A percentile compares a stretch with the other conserved stretches of the same genome.
Conservation (phyloP, 495 filamentous ascomycete genomes). For the Xylaria curta region DNA sequence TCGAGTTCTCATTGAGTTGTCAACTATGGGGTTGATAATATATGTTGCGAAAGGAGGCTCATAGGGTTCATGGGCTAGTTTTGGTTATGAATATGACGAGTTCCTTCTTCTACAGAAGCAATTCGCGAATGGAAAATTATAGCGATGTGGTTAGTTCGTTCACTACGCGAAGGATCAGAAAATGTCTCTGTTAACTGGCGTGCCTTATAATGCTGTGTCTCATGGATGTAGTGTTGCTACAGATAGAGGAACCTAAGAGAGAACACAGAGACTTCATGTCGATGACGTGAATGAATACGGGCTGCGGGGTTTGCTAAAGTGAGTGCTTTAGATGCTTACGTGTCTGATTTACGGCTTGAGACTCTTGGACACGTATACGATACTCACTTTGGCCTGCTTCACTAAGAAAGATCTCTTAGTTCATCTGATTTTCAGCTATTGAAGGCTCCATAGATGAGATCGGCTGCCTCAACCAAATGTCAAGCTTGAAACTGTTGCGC, state of each 20-base stretch:
- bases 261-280: too few species aligned
- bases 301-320: too few species aligned
- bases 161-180: too few species aligned
- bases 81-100: background rate
- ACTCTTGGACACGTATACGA: constrained; percentile 11
- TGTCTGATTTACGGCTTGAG: too few species aligned
- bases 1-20: background rate
- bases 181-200: too few species aligned
- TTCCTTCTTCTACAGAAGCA: background rate
- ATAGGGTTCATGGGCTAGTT: background rate
- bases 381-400: background rate
- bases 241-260: too few species aligned
- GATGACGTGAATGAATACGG: too few species aligned
- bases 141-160: background rate
- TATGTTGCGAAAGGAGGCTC: background rate
- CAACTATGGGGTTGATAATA: background rate
- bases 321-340: too few species aligned
- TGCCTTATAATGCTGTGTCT: too few species aligned
- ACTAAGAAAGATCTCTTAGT: background rate
- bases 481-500: background rate
- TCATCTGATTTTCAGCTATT: background rate
- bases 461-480: constrained; percentile 4
- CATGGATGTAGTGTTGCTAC: too few species aligned
- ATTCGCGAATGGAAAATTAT: background rate
- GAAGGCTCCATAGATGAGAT: background rate